Conservation (phyloP, 768 basidiomycete genomes). For the Russula earlei region DNA sequence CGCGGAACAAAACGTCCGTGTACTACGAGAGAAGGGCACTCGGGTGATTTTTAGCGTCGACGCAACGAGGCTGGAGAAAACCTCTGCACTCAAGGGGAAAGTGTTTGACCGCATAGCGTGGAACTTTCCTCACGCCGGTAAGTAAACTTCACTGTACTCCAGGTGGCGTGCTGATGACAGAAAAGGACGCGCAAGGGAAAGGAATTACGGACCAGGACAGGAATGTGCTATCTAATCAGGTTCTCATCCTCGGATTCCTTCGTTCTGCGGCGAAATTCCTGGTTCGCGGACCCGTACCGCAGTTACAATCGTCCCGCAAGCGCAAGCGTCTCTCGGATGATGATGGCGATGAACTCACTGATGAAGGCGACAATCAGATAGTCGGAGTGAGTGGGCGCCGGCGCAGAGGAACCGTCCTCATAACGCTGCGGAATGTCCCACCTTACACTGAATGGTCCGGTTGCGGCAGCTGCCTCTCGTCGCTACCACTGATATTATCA, state of each 20-base stretch:
- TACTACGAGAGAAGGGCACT: conserved; percentile 49
- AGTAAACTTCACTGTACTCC: neutral
- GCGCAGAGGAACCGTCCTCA: conserved; percentile 70
- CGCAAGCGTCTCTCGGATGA: conserved; percentile 32
- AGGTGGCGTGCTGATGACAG: conserved; percentile 4
- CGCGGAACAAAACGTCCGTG: conserved; percentile 46
- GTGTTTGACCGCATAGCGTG: conserved; percentile 77
- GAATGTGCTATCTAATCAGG: conserved; percentile 85
- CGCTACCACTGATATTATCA: neutral
- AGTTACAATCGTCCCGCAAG: conserved; percentile 31
- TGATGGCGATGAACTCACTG: conserved; percentile 38
- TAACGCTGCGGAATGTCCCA: conserved; percentile 76
- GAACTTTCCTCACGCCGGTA: conserved; percentile 97
- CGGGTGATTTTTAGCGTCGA: conserved; percentile 76
- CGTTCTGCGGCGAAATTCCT: conserved; percentile 60
- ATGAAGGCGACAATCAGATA: conserved; percentile 23
- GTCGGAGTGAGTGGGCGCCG: conserved; percentile 21
- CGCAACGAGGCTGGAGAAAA: conserved; percentile 65
- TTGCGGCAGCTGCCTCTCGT: conserved; percentile 18
- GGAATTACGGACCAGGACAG: conserved; percentile 91
- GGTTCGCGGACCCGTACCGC: conserved; percentile 45
- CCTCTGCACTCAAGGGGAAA: conserved; percentile 44
- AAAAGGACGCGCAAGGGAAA: conserved; percentile 42
- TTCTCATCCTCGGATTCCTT: conserved; percentile 73
- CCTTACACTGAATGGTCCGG: conserved; percentile 82